phyloP scores from a whole-genome alignment of 305 asterid genomes.

The Solanum hybrid region DNA sequence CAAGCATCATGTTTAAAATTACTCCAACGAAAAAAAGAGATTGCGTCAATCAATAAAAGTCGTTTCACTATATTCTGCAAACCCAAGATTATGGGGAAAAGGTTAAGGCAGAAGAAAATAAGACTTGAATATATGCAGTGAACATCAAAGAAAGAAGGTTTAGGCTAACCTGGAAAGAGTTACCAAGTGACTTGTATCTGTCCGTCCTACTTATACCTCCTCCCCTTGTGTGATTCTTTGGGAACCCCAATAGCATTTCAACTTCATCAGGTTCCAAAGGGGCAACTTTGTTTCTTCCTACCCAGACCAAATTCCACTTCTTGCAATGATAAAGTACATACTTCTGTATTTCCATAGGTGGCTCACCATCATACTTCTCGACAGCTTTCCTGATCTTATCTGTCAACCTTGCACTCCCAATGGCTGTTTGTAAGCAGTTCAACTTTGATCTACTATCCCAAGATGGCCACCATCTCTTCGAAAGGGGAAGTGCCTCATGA shows the following conservation, averaged over 20 bases:
- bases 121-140: not conserved
- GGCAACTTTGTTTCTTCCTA: conserved; percentile 78
- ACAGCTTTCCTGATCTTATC: conserved; percentile 56
- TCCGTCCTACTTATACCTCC: conserved; percentile 69
- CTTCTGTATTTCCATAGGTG: conserved; percentile 41
- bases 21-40: not conserved
- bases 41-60: not conserved
- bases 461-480: conserved; percentile 78
- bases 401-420: conserved; percentile 70
- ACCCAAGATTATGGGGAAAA: not conserved
- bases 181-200: conserved; percentile 75
- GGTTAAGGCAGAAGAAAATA: not conserved
- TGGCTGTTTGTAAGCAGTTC: conserved; percentile 75
- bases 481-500: conserved; percentile 63
- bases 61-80: not conserved
- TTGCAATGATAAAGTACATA: conserved; percentile 53
- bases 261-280: conserved; percentile 84
- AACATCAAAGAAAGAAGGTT: not conserved
- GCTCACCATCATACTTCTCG: conserved; percentile 53
- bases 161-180: conserved; percentile 73
- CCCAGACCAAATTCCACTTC: conserved; percentile 93
- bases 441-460: conserved; percentile 72
- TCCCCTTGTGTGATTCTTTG: conserved; percentile 74
- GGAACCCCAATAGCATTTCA: conserved; percentile 74
- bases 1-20: not conserved